A percentile compares a stretch with the other conserved stretches of the same genome.
phyloP scores from a whole-genome alignment of 2,329 filamentous ascomycete genomes.

The Arthrinium phaeospermum region DNA sequence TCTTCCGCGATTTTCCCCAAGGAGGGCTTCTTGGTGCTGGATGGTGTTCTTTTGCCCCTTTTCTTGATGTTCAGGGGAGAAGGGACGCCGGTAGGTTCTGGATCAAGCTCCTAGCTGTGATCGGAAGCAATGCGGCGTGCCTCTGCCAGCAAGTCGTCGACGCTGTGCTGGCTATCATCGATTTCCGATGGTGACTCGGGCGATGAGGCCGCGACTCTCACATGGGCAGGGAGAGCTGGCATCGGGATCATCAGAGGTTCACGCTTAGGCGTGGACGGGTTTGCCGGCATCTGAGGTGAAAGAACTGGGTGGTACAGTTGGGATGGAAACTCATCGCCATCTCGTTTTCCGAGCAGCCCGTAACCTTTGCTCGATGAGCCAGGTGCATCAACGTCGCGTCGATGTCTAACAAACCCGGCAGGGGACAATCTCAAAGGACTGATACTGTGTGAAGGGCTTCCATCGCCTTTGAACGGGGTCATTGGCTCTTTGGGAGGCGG shows the following conservation, averaged over 20 bases:
- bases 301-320: not conserved
- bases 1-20: constrained; percentile 7
- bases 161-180: not conserved
- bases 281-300: not conserved
- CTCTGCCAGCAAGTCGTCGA: not conserved
- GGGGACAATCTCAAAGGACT: too few relatives aligned
- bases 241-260: not conserved
- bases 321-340: not conserved
- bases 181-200: not conserved
- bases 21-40: not conserved
- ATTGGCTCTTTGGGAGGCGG: not conserved
- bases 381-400: not conserved
- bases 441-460: not conserved
- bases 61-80: not conserved
- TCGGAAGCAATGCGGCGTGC: constrained; percentile 6
- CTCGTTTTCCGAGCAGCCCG: not conserved
- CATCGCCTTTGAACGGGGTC: not conserved
- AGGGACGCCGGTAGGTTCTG: not conserved
- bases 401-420: not conserved
- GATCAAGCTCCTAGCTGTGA: constrained; percentile 1
- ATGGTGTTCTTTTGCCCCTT: not conserved
- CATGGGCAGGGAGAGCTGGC: not conserved
- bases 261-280: not conserved
- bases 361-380: not conserved
- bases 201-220: not conserved